Evolutionary conservation across 768 basidiomycete genomes (phyloP), one percentile per base, ranked within the genome.

Genomic region (Tephrocybe sp.): DNA sequence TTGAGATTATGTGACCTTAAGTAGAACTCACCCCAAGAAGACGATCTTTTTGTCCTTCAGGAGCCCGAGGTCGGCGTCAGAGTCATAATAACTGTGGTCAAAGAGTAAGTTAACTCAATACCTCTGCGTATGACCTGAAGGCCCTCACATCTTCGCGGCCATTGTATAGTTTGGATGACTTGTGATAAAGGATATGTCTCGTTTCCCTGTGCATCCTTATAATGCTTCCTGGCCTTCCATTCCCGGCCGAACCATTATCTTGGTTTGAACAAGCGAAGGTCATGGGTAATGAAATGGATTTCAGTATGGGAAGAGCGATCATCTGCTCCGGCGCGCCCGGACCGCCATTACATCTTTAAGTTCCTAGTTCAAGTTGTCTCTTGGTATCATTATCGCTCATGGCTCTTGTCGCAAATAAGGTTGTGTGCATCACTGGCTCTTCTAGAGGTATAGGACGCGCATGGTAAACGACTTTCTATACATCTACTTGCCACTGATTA

Each of bases 391-490:
- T 10, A 10, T 22, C 40, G 25, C 27, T 13, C 10, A 8, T 75
- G 72, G 55, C 66, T 44, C 66, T 84, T 16, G 73, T 78, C 21
- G 57, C 68, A 18, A 69, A 73, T 58, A 86, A 86, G 61, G 67
- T 86, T 33, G 80, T 87, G 13, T 80, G 79, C 50, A 82, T 90
- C 55, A 89, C 87, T 13, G 86, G 86, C 15, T 74, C 82, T n/a
- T 84, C 83, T 6, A 72, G 83, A 50, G 88, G 86, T 18, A 90
- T 90, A 50, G 86, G 88, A 11, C 73, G 82, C 53, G 83, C 80
- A 23, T 84, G 83, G 73, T 73, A 56, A 37, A 64, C 43, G 29
- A 29, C 22, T 39, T 33, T 30, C 31, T 24, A 1, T 24, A 19
- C 42, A 23, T 33, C 21, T 38, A 22, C 12, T 13, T 19, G 11